Evolutionary conservation across 345 rosid species (phyloP), one percentile per base, ranked within the genome.

Genomic region (Kandelia obovata): DNA sequence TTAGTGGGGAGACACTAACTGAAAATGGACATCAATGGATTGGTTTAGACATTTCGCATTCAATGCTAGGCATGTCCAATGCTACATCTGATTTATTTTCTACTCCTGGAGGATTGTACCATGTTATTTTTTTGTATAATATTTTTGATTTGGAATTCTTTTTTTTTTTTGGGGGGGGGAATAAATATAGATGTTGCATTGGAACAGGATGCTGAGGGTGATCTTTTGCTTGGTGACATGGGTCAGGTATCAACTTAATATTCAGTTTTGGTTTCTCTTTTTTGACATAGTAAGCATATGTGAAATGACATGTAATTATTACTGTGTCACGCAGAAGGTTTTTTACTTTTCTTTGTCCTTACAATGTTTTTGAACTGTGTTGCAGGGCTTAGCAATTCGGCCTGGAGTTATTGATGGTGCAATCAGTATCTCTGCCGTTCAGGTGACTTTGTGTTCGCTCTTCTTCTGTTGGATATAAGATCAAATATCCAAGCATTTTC

Each of bases 371-470:
- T 26, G 4, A 53, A 32, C 15, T 28, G 7, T 74, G 66, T 77
- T 75, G 61, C 84, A 95, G 98, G 99, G 98, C 16, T 83, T 95
- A 79, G 93, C 86, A 64, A 67, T 95, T 69, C 89, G 97, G 37
- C 60, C 96, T 72, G 99, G 97, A 79, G 89, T 85, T 68, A 73
- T 95, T 27, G 97, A 95, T 62, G 98, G 99, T 66, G 98, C 94
- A 67, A 95, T 95, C 67, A 95, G 99, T 78, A 90, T 92, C 58
- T 95, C 99, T 1, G 97, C 98, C 73, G 87, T 90, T 73, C 97
- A 92, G 94, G 99, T 70, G 64, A 19, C 39, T 55, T 1, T 39
- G 16, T 47, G 7, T 32, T 27, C 1, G 11, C 7, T 32, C 51
- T 20, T 57, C 28, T 11, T 56, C 23, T 46, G 52, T 11, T 39